A percentile compares a stretch with the other conserved stretches of the same genome.
These are phyloP conservation scores for Entonaema liquescens DNA, from an alignment of 495 filamentous ascomycete genomes.

Conservation along the genomic window DNA sequence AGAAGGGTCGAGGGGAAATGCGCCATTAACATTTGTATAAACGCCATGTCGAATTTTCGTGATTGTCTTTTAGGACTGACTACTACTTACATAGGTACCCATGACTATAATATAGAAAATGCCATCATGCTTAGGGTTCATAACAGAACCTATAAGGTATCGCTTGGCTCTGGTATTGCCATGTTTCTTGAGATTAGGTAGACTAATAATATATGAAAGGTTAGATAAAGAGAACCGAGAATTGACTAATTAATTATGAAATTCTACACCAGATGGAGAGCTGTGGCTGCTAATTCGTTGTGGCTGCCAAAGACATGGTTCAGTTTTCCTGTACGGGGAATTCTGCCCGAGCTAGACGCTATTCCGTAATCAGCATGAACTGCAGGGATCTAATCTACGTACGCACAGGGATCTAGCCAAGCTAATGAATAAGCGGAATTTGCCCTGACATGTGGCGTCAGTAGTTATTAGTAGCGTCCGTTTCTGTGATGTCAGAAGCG, in stretches of 20 bases:
- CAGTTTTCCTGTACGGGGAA: background rate
- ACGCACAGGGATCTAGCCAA: too few relatives aligned
- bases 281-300: background rate
- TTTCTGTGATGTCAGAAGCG: conserved; percentile 28
- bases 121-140: too few relatives aligned
- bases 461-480: background rate
- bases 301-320: background rate
- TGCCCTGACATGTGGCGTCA: conserved; percentile 27
- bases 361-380: background rate
- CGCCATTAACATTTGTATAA: background rate
- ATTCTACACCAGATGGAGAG: too few relatives aligned
- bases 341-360: background rate
- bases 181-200: too few relatives aligned
- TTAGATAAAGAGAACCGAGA: too few relatives aligned
- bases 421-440: background rate
- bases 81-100: too few relatives aligned
- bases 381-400: background rate
- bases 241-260: too few relatives aligned
- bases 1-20: background rate
- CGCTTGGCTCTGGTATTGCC: too few relatives aligned
- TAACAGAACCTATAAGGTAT: too few relatives aligned
- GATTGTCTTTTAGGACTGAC: too few relatives aligned
- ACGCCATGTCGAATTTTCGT: background rate
- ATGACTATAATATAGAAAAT: too few relatives aligned
- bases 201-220: too few relatives aligned